Conservation (phyloP, 257 asterid genomes). For the Scutellaria baicalensis region DNA sequence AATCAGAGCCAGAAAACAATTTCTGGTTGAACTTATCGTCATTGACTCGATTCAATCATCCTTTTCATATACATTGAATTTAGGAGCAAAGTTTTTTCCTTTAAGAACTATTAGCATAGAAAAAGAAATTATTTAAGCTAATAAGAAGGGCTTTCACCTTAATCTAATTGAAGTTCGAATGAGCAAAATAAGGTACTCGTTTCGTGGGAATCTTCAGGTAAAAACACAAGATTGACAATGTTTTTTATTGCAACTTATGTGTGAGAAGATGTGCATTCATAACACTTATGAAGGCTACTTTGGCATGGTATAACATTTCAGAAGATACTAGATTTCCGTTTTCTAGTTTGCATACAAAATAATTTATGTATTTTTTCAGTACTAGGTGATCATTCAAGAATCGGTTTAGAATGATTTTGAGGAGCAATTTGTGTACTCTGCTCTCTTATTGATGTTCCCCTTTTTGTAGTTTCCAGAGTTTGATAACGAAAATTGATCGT, state of each 20-base stretch:
- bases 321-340: background rate
- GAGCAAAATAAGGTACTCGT: background rate
- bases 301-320: background rate
- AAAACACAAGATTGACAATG: background rate
- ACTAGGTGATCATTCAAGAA: background rate
- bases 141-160: background rate
- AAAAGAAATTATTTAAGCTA: background rate
- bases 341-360: background rate
- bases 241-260: background rate
- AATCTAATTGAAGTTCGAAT: background rate
- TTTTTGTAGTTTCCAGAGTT: background rate
- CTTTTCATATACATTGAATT: background rate
- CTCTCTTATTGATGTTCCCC: background rate
- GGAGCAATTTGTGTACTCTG: background rate
- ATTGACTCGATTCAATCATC: background rate
- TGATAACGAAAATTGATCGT: background rate
- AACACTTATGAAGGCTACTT: background rate
- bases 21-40: constrained; percentile 5
- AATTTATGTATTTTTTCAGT: background rate
- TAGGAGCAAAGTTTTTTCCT: background rate
- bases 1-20: background rate
- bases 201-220: background rate
- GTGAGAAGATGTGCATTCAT: background rate
- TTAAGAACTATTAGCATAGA: background rate
- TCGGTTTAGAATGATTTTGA: background rate